Percentiles rank a stretch among this genome's conserved stretches.
phyloP scores from a whole-genome alignment of 2,329 filamentous ascomycete genomes.

The Fusarium sp. region DNA sequence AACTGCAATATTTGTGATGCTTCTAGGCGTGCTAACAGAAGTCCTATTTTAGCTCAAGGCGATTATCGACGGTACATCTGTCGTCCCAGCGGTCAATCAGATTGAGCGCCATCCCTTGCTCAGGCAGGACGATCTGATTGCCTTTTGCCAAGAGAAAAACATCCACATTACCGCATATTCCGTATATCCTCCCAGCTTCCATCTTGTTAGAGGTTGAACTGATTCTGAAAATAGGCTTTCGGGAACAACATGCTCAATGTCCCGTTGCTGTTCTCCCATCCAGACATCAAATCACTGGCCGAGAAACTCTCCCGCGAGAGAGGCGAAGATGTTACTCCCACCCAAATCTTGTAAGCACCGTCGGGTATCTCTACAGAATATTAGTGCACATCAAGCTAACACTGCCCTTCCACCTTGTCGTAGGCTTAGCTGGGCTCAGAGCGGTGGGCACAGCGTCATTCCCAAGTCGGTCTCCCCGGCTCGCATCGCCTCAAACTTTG shows the following conservation, averaged over 20 bases:
- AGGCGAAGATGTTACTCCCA: conserved; percentile 51
- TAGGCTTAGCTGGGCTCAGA: conserved; percentile 66
- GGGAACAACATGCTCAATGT: conserved; percentile 56
- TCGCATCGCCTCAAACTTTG: conserved; percentile 76
- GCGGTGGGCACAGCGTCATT: conserved; percentile 75
- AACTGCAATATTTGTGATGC: not conserved
- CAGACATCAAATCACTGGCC: conserved; percentile 65
- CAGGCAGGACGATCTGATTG: conserved; percentile 69
- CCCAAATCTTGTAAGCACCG: conserved; percentile 50
- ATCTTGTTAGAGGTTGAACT: not conserved
- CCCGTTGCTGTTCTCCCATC: conserved; percentile 66
- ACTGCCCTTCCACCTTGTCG: not conserved
- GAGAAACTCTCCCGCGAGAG: conserved; percentile 51
- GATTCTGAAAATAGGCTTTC: conserved; percentile 39
- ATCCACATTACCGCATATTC: conserved; percentile 71
- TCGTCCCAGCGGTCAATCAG: conserved; percentile 79
- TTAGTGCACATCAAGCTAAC: not conserved
- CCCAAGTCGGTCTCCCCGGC: conserved; percentile 77
- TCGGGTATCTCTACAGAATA: not conserved
- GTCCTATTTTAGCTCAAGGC: conserved; percentile 59
- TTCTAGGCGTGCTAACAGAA: not conserved
- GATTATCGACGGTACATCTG: conserved; percentile 66
- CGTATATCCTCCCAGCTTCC: not conserved
- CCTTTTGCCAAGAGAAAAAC: conserved; percentile 65
- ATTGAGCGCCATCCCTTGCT: conserved; percentile 84